Percentiles rank a stretch among this genome's conserved stretches.
Evolutionary conservation across 2,329 filamentous ascomycete genomes (phyloP).

Genomic region (Pezicula rhizophila): DNA sequence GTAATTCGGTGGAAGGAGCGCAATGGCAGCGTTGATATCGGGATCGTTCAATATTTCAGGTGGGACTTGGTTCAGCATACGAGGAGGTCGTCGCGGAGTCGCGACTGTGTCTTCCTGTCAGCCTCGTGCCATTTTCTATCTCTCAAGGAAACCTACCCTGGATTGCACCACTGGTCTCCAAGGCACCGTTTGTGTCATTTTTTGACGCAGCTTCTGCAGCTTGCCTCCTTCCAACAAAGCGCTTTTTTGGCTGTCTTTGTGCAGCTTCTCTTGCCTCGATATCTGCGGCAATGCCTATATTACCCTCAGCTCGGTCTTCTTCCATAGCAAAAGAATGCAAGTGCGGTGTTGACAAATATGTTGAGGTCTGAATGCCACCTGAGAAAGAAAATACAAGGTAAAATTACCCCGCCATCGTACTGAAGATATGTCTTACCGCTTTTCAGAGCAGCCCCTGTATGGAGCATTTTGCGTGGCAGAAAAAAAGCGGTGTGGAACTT

Average conservation of each 20-base stretch:
- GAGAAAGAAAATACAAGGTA: too few relatives aligned
- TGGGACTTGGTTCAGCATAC: slow-evolving; percentile 88
- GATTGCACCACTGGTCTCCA: slow-evolving; percentile 58
- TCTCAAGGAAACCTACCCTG: slow-evolving; percentile 47
- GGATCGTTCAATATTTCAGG: slow-evolving; percentile 78
- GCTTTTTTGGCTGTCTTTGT: slow-evolving; percentile 74
- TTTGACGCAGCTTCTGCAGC: slow-evolving; percentile 54
- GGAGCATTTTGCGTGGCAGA: too few relatives aligned
- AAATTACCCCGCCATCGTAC: too few relatives aligned
- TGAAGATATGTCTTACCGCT: too few relatives aligned
- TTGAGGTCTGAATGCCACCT: too few relatives aligned
- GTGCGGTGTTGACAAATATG: neutral
- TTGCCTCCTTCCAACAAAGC: slow-evolving; percentile 80
- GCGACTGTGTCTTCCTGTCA: slow-evolving; percentile 47
- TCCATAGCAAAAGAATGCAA: slow-evolving; percentile 50
- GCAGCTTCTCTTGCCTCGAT: slow-evolving; percentile 49
- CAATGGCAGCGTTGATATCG: slow-evolving; percentile 80
- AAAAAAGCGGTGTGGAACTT: too few relatives aligned
- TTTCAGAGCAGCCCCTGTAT: too few relatives aligned
- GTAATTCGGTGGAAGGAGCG: slow-evolving; percentile 89
- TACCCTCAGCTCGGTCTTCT: slow-evolving; percentile 64
- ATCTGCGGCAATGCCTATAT: slow-evolving; percentile 64
- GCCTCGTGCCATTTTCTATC: neutral
- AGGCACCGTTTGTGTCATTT: slow-evolving; percentile 19
- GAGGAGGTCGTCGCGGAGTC: slow-evolving; percentile 63